Conservation (phyloP, 768 basidiomycete genomes). For the Rubroboletus satanas region DNA sequence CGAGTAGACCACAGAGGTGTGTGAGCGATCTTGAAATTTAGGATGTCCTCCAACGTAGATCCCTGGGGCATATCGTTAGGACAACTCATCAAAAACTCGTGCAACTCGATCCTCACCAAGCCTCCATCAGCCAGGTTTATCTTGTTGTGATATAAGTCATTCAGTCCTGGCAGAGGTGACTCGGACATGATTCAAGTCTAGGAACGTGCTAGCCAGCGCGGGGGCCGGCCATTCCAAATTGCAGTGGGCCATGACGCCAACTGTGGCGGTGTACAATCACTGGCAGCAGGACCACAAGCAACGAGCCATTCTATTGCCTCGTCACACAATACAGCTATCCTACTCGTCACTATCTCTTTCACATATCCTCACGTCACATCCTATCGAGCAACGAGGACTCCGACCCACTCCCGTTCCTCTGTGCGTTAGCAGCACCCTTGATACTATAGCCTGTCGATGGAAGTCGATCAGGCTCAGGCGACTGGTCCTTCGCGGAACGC, state of each 20-base stretch:
- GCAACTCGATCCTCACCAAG: constrained; percentile 33
- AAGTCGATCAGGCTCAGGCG: constrained; percentile 31
- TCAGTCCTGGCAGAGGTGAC: not conserved
- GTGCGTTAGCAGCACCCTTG: constrained; percentile 47
- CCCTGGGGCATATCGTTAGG: constrained; percentile 42
- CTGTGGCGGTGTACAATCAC: constrained; percentile 2
- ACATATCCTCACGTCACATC: constrained; percentile 24
- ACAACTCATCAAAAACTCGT: not conserved
- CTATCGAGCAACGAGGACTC: constrained; percentile 36
- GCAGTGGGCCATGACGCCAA: not conserved
- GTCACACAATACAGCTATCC: constrained; percentile 17
- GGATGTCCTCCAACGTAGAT: constrained; percentile 52
- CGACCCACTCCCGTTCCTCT: constrained; percentile 16
- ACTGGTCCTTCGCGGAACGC: constrained; percentile 17
- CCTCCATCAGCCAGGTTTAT: constrained; percentile 23
- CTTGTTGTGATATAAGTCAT: constrained; percentile 8
- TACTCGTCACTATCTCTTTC: constrained; percentile 28
- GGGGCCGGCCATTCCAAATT: not conserved
- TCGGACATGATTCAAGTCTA: not conserved
- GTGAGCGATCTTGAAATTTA: constrained; percentile 44
- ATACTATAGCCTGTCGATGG: constrained; percentile 48
- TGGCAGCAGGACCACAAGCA: too few relatives aligned
- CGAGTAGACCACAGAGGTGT: constrained; percentile 72
- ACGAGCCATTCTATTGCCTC: constrained; percentile 9
- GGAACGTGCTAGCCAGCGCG: not conserved